Base-by-base conservation (phyloP, 1,284 basidiomycete genomes). In the Sphaerobolus stellatus region DNA sequence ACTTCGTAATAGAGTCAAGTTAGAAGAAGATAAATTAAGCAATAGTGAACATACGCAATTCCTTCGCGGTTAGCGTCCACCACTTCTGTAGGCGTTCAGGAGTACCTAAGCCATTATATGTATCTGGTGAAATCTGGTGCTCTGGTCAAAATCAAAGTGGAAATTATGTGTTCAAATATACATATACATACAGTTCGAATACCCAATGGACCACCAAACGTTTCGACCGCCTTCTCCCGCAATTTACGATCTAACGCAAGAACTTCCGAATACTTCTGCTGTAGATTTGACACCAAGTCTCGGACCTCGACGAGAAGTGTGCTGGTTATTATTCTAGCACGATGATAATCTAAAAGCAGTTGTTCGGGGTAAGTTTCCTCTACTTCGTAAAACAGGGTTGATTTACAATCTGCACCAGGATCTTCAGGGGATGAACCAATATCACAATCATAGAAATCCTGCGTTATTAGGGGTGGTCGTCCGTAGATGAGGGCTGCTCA, bases 391-490 rank as follows among this genome's bases (percentile, higher is more conserved):
- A 5, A 43, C 16, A 43, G n/a, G n/a, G n/a, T 14, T 43, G 20
- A 43, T 24, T 9, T 24, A 6, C 11, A 52, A 38, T 28, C 13
- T 45, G 40, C 11, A 25, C 50, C 43, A 40, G 5, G 8, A 14
- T n/a, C 45, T 44, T 20, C 2, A 41, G 14, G 24, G 30, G 50
- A 24, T 88, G 69, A 59, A 76, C 72, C 60, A 56, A 74, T 77
- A 40, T 67, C 68, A 62, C 81, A 83, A 66, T 85, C 77, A 57
- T 89, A 75, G 67, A 90, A 88, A 0, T 82, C 78, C 48, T 83
- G 68, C 8, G 82, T 77, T 64, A 90, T 87, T 2, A 85, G 86
- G 31, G 86, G 86, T 4, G 85, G 88, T 24, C 86, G 80, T n/a
- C 86, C 88, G 22, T 45, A 52, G 4, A 43, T 22, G 9, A 52